Base-by-base conservation (phyloP, 306 rosid genomes). In the Boehmeria nivea region DNA sequence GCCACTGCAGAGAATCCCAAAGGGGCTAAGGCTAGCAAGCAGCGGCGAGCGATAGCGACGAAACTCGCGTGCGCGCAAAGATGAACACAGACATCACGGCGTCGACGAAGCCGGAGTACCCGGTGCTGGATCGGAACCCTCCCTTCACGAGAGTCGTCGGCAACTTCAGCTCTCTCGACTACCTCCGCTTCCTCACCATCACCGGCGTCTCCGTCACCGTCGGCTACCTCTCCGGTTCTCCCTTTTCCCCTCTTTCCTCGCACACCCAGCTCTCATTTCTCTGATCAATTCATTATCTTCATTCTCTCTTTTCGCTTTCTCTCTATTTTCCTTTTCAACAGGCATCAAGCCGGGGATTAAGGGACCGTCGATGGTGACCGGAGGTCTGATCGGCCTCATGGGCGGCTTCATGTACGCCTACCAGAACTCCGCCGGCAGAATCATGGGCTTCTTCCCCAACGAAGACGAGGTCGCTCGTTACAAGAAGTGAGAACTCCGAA, bases 401-500 rank as follows among this genome's bases (percentile, higher is more conserved):
- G 97, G 97, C 43, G 97, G 97, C 3, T 89, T 89, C 78, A 89
- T 89, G 97, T 89, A 86, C 28, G 97, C 97, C 10, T 89, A 83
- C 68, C 95, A 86, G 76, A 89, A 89, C 65, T 89, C 97, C 4
- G 94, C 87, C 0, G 97, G 95, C 19, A 63, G 97, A 51, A 54
- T 89, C 56, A 89, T 86, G 97, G 97, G 95, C 8, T 89, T 89
- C 70, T 89, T 86, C 71, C 97, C 97, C 70, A 89, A 89, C 57
- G 85, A 83, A 6, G 74, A 54, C 60, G 97, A 89, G 87, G 94
- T 89, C 75, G 86, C 88, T 66, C 94, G 81, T 62, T 70, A 79
- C 81, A 83, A 79, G 64, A 89, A 89, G 65, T 89, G 77, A 86
- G 37, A 8, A 49, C 10, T n/a, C 16, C 6, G 36, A 31, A 10